Evolutionary conservation across 495 filamentous ascomycete genomes (phyloP).

Genomic region (Aspergillus biplanus): DNA sequence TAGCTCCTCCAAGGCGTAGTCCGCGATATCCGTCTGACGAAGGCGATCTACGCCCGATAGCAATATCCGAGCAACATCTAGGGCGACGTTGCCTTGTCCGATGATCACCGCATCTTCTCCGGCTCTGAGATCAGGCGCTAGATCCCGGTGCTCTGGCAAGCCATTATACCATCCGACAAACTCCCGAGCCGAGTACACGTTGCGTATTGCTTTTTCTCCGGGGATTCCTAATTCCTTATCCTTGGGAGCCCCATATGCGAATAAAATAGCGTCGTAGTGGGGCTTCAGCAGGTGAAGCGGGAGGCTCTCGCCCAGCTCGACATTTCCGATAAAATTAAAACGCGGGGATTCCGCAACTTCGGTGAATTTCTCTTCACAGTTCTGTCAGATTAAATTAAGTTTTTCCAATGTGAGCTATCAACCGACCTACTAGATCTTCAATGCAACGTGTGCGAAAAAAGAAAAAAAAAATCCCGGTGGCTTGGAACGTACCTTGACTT

Average conservation of each 20-base stretch:
- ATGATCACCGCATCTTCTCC: conserved; percentile 88
- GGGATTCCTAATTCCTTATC: conserved; percentile 79
- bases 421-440: not conserved
- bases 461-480: not conserved
- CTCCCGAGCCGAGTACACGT: conserved; percentile 85
- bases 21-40: conserved; percentile 83
- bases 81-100: conserved; percentile 93
- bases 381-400: conserved; percentile 51
- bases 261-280: conserved; percentile 90
- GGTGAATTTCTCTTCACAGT: conserved; percentile 90
- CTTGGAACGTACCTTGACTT: conserved; percentile 79
- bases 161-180: conserved; percentile 99
- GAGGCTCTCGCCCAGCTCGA: conserved; percentile 75
- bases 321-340: conserved; percentile 92
- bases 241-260: conserved; percentile 88
- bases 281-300: conserved; percentile 69
- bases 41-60: conserved; percentile 72
- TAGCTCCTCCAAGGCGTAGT: conserved; percentile 75
- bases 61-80: conserved; percentile 91
- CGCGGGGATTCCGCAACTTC: conserved; percentile 78
- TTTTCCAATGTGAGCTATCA: not conserved
- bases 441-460: no score
- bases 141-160: conserved; percentile 75
- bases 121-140: conserved; percentile 74
- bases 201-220: conserved; percentile 71